Conservation (phyloP, 2,329 filamentous ascomycete species). For the Albophoma yamanashiensis region DNA sequence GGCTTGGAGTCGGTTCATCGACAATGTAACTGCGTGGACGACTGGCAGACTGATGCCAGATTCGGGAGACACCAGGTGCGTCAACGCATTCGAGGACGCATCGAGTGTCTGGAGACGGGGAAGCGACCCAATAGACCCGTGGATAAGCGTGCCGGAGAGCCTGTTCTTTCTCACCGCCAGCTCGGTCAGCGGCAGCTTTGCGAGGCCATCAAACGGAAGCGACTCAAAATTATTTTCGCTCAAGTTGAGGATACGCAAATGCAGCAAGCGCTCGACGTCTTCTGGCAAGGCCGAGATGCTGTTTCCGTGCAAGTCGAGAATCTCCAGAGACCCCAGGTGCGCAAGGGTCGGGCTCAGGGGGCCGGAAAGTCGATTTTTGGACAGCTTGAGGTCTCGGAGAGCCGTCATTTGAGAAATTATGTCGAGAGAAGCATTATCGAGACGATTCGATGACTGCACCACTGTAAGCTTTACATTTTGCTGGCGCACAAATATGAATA, state of each 20-base stretch:
- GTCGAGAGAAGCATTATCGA: constrained; percentile 61
- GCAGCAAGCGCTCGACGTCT: constrained; percentile 53
- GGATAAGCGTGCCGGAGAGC: constrained; percentile 61
- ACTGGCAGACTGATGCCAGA: constrained; percentile 53
- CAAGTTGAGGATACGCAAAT: constrained; percentile 67
- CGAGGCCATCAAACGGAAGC: constrained; percentile 60
- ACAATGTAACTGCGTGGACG: constrained; percentile 64
- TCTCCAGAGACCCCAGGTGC: constrained; percentile 59
- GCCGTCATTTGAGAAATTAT: constrained; percentile 62
- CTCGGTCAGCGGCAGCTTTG: constrained; percentile 59
- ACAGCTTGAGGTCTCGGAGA: constrained; percentile 71
- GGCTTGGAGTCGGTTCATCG: constrained; percentile 64
- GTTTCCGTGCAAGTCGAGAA: constrained; percentile 75
- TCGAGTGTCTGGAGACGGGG: constrained; percentile 64
- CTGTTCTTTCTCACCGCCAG: constrained; percentile 69
- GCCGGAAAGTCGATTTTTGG: constrained; percentile 65
- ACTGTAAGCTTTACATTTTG: constrained; percentile 9
- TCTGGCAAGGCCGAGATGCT: constrained; percentile 60
- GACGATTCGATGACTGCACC: constrained; percentile 63
- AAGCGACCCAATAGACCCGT: constrained; percentile 45
- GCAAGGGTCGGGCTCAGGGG: constrained; percentile 53
- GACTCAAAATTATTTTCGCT: constrained; percentile 66
- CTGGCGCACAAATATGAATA: constrained; percentile 3
- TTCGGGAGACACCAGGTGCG: constrained; percentile 33
- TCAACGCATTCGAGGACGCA: constrained; percentile 65